Evolutionary conservation across 1,284 basidiomycete species (phyloP), one percentile per base, ranked within the genome.

Genomic region (Mycosarcoma maydis): DNA sequence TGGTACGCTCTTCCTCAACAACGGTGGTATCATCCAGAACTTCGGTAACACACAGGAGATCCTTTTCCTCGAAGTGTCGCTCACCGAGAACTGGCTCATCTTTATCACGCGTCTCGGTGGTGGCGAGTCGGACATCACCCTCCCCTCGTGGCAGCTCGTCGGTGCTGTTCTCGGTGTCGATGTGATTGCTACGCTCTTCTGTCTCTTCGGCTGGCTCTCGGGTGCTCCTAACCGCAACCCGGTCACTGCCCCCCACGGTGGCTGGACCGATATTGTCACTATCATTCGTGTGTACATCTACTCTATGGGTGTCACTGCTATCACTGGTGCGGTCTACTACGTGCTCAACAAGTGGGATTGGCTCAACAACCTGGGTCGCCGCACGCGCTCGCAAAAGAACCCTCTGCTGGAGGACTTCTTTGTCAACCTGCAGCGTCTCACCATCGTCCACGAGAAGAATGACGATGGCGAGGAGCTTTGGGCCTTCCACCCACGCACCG

Each of bases 21-120:
- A 76, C 56, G 85, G 85, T 20, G 86, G 86, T 73, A 83, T 87
- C 65, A 84, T 87, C 53, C 83, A 85, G 77, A 86, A 86, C 78
- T 86, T 83, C 61, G 86, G 85, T 70, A 81, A 78, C 65, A 80
- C 84, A 7, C 85, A 86, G 74, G 85, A 86, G 72, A 83, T 86
- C 46, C 74, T 86, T 47, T 87, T 86, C 83, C 82, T 86, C 51
- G 85, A 87, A 68, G 86, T 87, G n/a, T 84, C 86, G 17, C 79
- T 87, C 49, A 87, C 86, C 16, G 86, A 87, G 76, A 84, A 83
- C 71, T 87, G 86, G 86, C 74, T 86, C 47, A 86, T 86, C 70
- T 86, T 85, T 73, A 83, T 85, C 65, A 85, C 84, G 19, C 83
- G 83, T 52, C 79, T 83, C 38, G 77, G 82, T 56, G 74, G 72